A percentile compares a stretch with the other conserved stretches of the same genome.
These are phyloP conservation scores for Phialophora chinensis DNA, from an alignment of 2,329 filamentous ascomycete genomes.

Conservation along the genomic window DNA sequence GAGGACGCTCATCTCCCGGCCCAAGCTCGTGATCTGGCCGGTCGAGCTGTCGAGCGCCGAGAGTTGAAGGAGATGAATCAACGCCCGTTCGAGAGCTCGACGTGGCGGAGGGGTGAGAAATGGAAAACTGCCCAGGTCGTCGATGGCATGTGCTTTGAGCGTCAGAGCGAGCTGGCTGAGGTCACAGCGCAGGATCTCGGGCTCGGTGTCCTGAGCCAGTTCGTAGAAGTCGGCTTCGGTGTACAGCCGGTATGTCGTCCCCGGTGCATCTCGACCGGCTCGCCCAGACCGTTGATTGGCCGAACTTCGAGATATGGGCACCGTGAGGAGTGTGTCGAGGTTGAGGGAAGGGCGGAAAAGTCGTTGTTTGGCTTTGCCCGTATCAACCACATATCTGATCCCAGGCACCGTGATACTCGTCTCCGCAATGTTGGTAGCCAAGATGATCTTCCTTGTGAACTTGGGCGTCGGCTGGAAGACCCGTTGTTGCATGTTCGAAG, in stretches of 20 bases:
- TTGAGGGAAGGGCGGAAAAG: conserved; percentile 84
- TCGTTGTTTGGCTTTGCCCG: conserved; percentile 92
- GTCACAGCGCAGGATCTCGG: conserved; percentile 91
- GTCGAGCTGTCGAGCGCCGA: conserved; percentile 71
- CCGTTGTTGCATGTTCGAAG: conserved; percentile 81
- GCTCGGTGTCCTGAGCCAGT: conserved; percentile 75
- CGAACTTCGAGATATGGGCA: conserved; percentile 90
- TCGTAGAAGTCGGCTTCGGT: conserved; percentile 75
- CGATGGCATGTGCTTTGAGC: conserved; percentile 89
- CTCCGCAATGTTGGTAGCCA: conserved; percentile 98
- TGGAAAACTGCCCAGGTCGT: conserved; percentile 81
- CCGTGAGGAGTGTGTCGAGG: conserved; percentile 87
- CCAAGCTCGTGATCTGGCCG: conserved; percentile 74
- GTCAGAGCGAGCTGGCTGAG: conserved; percentile 83
- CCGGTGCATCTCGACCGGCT: conserved; percentile 88
- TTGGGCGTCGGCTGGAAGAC: conserved; percentile 79
- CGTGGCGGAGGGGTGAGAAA: conserved; percentile 80
- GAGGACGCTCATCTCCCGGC: conserved; percentile 78
- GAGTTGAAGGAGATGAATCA: conserved; percentile 79
- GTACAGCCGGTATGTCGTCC: conserved; percentile 88
- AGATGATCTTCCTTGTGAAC: conserved; percentile 82
- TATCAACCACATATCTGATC: conserved; percentile 88
- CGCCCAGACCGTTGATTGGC: conserved; percentile 90
- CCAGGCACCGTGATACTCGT: conserved; percentile 96
- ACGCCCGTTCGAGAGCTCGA: conserved; percentile 79